phyloP scores from a whole-genome alignment of 106 monocot genomes.

The Phalaenopsis equestris region DNA sequence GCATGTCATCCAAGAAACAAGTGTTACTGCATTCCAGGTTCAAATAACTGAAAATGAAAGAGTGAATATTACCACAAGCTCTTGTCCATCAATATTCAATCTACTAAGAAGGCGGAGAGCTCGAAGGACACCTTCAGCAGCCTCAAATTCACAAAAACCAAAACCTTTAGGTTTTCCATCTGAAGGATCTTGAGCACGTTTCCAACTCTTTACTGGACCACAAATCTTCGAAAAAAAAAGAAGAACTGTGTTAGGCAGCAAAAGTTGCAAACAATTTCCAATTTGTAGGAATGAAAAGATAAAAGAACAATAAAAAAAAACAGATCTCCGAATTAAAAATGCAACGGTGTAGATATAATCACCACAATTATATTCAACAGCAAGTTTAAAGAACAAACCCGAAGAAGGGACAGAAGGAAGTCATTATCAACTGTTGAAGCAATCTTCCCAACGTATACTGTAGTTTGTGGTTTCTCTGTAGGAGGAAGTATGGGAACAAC shows the following conservation, averaged over 20 bases:
- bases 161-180: constrained; percentile 77
- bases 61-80: constrained; percentile 58
- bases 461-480: constrained; percentile 90
- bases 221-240: constrained; percentile 50
- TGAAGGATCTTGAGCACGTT: constrained; percentile 88
- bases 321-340: background rate
- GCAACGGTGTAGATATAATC: background rate
- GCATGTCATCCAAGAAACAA: background rate
- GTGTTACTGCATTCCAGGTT: background rate
- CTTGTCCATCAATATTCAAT: constrained; percentile 89
- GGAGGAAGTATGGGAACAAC: constrained; percentile 59
- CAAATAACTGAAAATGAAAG: background rate
- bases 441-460: constrained; percentile 98
- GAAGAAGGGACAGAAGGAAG: constrained; percentile 68
- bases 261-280: background rate
- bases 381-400: constrained; percentile 28
- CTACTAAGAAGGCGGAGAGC: constrained; percentile 76
- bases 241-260: background rate
- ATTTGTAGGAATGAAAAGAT: background rate
- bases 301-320: background rate
- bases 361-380: background rate
- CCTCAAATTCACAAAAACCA: constrained; percentile 98
- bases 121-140: constrained; percentile 92
- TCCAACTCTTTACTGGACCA: constrained; percentile 98
- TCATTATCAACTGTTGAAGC: constrained; percentile 86